Base-by-base conservation (phyloP, 441 rosid genomes). In the Gossypium schwendimanii region DNA sequence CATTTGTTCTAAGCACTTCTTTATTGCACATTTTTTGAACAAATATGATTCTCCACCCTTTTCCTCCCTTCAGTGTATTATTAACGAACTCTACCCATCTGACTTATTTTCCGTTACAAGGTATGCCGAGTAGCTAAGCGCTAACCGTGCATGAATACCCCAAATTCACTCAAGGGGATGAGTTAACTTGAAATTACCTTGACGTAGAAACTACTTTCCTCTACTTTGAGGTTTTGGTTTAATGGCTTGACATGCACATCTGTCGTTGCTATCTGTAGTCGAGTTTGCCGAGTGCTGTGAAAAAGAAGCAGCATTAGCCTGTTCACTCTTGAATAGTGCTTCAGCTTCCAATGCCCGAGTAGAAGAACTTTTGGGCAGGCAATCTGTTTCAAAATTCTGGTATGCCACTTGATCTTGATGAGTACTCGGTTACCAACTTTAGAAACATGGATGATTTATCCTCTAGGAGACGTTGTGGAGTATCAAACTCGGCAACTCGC, bases 371-470 rank as follows among this genome's bases (percentile, higher is more conserved):
- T 62, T 31, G 80, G 83, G 3, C 81, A 75, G 62, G 63, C 80
- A 73, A 10, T 53, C 26, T 3, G 36, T 63, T 71, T 87, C 80
- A 96, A 81, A 87, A 80, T 31, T 96, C 98, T 41, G 98, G 89
- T 3, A 96, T 85, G 82, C 99, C 94, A 72, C 84, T 90, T 68
- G 99, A 96, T 81, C 99, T 93, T 77, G 98, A 86, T 2, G 98
- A 93, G 74, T 96, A 93, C 77, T 93, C 99, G 0, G 89, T 85
- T 64, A 96, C 99, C 78, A 96, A 79, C 91, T 96, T 96, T 49
- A 89, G 82, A 77, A 96, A 96, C 98, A 93, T 90, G 33, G 99
- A 91, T 69, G 97, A 83, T 83, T 91, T 93, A 73, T 96, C 97
- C 82, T 96, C 99, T 68, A 96, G 75, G 41, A 96, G 92, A 69